Evolutionary conservation across 176 grass and related monocot species (phyloP).

Genomic region (Typha latifolia): DNA sequence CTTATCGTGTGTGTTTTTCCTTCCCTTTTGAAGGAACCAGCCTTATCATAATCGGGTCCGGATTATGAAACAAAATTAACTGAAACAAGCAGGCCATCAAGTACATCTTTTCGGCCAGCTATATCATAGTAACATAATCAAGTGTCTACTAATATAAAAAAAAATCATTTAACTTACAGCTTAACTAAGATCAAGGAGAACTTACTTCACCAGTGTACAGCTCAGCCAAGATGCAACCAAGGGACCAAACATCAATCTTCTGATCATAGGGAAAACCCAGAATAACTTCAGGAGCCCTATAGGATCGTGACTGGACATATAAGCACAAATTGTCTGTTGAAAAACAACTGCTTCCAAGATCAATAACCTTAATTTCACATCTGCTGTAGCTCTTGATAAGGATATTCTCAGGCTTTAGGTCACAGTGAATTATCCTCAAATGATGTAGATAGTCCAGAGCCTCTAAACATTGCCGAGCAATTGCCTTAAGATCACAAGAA

Average conservation of each 20-base stretch:
- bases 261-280: conserved; percentile 89
- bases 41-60: no score
- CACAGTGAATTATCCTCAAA: conserved; percentile 88
- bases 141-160: not conserved
- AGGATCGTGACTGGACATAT: conserved; percentile 97
- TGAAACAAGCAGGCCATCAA: no score
- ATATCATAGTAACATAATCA: no score
- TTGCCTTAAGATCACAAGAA: conserved; percentile 40
- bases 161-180: conserved; percentile 2
- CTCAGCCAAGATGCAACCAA: conserved; percentile 94
- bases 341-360: conserved; percentile 99
- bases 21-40: no score
- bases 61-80: no score
- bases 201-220: conserved; percentile 76
- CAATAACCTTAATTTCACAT: conserved; percentile 96
- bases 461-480: conserved; percentile 90
- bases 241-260: conserved; percentile 96
- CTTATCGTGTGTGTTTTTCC: no score
- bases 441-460: conserved; percentile 77
- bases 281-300: conserved; percentile 95
- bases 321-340: conserved; percentile 68
- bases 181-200: not conserved
- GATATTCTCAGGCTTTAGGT: conserved; percentile 93
- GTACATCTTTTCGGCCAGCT: no score
- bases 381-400: conserved; percentile 98